Conservation (phyloP, 148 eudicot genomes). For the Amaranthus hypochondriacus region DNA sequence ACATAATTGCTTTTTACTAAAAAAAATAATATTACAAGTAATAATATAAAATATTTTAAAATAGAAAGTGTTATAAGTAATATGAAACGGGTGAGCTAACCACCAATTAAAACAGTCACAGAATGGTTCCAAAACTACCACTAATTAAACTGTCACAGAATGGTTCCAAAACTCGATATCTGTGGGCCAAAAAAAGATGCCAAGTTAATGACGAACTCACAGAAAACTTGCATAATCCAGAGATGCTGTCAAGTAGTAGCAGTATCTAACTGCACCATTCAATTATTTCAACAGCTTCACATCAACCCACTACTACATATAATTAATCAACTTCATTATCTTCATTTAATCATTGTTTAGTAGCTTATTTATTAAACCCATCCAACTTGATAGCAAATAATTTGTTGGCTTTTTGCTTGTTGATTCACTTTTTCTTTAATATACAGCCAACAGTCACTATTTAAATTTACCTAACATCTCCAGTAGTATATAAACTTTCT, state of each 20-base stretch:
- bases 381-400: no score
- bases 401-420: no score
- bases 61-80: no score
- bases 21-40: no score
- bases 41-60: no score
- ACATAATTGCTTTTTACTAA: no score
- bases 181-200: neutral
- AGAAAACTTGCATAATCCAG: slow-evolving; percentile 9
- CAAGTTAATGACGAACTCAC: slow-evolving; percentile 10
- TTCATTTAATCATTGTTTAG: neutral
- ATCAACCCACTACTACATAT: neutral
- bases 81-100: no score
- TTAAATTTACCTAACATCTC: no score
- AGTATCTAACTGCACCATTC: slow-evolving; percentile 7
- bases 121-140: neutral
- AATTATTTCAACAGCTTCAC: slow-evolving; percentile 3
- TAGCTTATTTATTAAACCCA: neutral
- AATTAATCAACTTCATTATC: neutral
- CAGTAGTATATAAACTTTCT: no score
- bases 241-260: slow-evolving; percentile 1
- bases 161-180: neutral
- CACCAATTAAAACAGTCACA: no score
- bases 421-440: no score
- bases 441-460: no score
- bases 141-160: neutral